Conservation (phyloP, 345 rosid species). For the Carallia pectinifolia region DNA sequence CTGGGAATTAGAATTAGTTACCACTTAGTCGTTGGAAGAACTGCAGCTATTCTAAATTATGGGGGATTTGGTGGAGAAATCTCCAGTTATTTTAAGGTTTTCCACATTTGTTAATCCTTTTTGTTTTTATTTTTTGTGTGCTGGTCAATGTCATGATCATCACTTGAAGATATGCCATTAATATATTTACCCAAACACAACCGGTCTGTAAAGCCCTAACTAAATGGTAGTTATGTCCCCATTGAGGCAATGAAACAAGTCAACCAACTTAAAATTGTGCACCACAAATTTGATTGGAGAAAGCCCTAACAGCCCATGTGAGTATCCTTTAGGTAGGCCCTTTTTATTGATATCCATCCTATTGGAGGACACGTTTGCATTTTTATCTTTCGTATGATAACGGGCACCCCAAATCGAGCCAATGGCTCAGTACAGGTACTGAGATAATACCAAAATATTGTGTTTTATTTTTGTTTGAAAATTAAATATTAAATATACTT, state of each 20-base stretch:
- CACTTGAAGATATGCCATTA: constrained; percentile 18
- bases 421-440: too few relatives aligned
- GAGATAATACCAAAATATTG: too few relatives aligned
- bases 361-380: constrained; percentile 20
- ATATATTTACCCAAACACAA: constrained; percentile 39
- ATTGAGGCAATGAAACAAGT: neutral
- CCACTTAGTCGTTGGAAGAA: too few relatives aligned
- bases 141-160: constrained; percentile 15
- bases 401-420: too few relatives aligned
- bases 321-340: constrained; percentile 25
- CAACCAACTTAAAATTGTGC: constrained; percentile 15
- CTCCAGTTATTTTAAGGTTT: neutral
- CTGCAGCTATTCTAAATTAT: neutral
- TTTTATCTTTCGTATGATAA: constrained; percentile 11
- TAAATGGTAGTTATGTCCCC: constrained; percentile 22
- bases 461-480: too few relatives aligned
- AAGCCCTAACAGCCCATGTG: constrained; percentile 47
- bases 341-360: constrained; percentile 1
- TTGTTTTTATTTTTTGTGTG: neutral
- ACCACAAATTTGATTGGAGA: constrained; percentile 12
- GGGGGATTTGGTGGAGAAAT: constrained; percentile 4
- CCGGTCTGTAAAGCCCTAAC: constrained; percentile 23
- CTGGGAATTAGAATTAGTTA: neutral
- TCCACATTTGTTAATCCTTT: neutral
- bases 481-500: too few relatives aligned